A percentile compares a stretch with the other conserved stretches of the same genome.
Conservation (phyloP, 495 filamentous ascomycete species). For the Talaromyces stipitatus region DNA sequence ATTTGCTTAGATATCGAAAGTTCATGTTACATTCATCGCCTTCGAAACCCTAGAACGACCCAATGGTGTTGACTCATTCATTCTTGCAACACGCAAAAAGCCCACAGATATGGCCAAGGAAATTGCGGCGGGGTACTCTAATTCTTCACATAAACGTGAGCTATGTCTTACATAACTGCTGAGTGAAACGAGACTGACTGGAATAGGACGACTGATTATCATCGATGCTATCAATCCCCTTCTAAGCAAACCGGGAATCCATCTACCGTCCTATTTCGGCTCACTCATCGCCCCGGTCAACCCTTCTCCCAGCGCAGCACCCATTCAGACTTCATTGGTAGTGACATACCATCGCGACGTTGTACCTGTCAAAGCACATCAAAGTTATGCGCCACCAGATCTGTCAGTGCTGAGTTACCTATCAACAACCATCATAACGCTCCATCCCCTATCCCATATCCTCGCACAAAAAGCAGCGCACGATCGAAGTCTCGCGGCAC, state of each 20-base stretch:
- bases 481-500: slow-evolving; percentile 60
- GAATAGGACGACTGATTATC: slow-evolving; percentile 35
- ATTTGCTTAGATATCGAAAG: slow-evolving; percentile 42
- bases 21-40: slow-evolving; percentile 67
- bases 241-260: slow-evolving; percentile 23
- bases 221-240: slow-evolving; percentile 40
- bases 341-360: slow-evolving; percentile 40
- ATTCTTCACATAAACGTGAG: slow-evolving; percentile 15
- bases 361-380: slow-evolving; percentile 42
- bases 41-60: slow-evolving; percentile 60
- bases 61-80: slow-evolving; percentile 51
- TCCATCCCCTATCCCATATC: slow-evolving; percentile 61
- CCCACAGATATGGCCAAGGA: slow-evolving; percentile 53
- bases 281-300: slow-evolving; percentile 21
- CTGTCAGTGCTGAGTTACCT: slow-evolving; percentile 54
- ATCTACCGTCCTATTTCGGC: slow-evolving; percentile 32
- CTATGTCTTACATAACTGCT: slow-evolving; percentile 1
- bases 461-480: slow-evolving; percentile 58
- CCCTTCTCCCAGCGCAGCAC: slow-evolving; percentile 13
- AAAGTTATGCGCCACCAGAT: slow-evolving; percentile 59
- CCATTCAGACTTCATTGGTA: slow-evolving; percentile 33
- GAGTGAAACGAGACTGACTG: slow-evolving; percentile 3
- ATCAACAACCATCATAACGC: slow-evolving; percentile 57
- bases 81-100: slow-evolving; percentile 53
- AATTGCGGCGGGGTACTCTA: slow-evolving; percentile 22